Evolutionary conservation across 108 stramenopile genomes (phyloP), one percentile per base, ranked within the genome.

Genomic region (Cyclostephanos tholiformis): DNA sequence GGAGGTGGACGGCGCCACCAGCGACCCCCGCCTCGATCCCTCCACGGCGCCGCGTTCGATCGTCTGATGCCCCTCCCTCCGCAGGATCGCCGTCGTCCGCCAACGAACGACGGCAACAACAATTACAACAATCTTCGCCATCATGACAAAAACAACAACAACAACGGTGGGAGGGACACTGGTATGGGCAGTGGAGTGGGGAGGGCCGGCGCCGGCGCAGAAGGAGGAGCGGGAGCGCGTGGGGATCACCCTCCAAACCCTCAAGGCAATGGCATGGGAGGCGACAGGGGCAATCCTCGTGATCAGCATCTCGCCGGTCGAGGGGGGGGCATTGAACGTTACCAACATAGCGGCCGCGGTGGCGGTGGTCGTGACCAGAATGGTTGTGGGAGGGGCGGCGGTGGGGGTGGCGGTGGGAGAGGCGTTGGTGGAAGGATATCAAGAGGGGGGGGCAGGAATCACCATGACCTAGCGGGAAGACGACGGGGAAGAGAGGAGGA

Each of bases 401-500:
- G n/a, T n/a, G n/a, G n/a, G n/a, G n/a, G n/a, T n/a, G 36, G 58
- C 17, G 64, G 46, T 25, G 43, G 23, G 46, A 46, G 60, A 36
- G 32, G 26, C 19, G 13, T 36, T 6, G 32, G 25, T 58, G 70
- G 43, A 16, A 27, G 60, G 53, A 63, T 25, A 67, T 67, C 58
- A 9, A 51, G 63, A 27, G 29, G 51, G 50, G 64, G 65, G 30
- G 63, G 63, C 4, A 55, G 74, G 12, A 29, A 1, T 25, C 30
- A 51, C 17, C 20, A 39, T 58, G 32, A 36, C 44, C 38, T 25
- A 6, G 22, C 59, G 36, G 58, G 69, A 2, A 63, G 43, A 63
- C 71, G 71, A 39, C 29, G 71, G 61, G 59, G 59, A 16, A 62
- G 71, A 25, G 71, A 72, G 17, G 65, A 65, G 63, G 63, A 63